These are phyloP conservation scores for Eucommia ulmoides DNA, from an alignment of 257 asterid species.

Conservation along the genomic window DNA sequence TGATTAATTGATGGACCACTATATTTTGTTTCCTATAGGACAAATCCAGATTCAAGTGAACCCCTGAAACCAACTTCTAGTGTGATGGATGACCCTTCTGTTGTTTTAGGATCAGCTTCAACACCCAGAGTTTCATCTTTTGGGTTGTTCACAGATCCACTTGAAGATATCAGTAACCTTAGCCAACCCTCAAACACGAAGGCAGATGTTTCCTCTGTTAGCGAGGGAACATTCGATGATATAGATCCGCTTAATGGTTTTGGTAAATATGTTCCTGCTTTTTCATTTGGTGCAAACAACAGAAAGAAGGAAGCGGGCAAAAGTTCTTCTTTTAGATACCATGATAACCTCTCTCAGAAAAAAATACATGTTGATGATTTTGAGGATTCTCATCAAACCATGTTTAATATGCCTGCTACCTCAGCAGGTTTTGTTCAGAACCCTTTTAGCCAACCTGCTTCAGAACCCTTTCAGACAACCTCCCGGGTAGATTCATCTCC, in stretches of 20 bases:
- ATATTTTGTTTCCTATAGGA: conserved; percentile 30
- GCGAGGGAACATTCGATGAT: conserved; percentile 66
- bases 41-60: conserved; percentile 51
- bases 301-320: conserved; percentile 41
- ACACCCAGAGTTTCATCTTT: conserved; percentile 36
- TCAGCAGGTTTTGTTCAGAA: conserved; percentile 46
- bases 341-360: conserved; percentile 39
- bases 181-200: conserved; percentile 48
- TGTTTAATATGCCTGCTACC: conserved; percentile 58
- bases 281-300: conserved; percentile 42
- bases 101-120: conserved; percentile 51
- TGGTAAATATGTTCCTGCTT: conserved; percentile 41
- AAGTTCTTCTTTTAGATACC: conserved; percentile 41
- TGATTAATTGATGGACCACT: background rate
- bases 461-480: conserved; percentile 41
- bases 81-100: conserved; percentile 63
- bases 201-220: conserved; percentile 40
- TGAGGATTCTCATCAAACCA: conserved; percentile 43
- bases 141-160: conserved; percentile 51
- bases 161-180: conserved; percentile 47
- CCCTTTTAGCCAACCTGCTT: conserved; percentile 36
- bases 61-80: conserved; percentile 36
- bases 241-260: conserved; percentile 58
- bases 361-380: conserved; percentile 36
- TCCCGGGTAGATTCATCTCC: conserved; percentile 40